phyloP scores from a whole-genome alignment of 371 early-diverging fungal species.

The Smittium mucronatum region DNA sequence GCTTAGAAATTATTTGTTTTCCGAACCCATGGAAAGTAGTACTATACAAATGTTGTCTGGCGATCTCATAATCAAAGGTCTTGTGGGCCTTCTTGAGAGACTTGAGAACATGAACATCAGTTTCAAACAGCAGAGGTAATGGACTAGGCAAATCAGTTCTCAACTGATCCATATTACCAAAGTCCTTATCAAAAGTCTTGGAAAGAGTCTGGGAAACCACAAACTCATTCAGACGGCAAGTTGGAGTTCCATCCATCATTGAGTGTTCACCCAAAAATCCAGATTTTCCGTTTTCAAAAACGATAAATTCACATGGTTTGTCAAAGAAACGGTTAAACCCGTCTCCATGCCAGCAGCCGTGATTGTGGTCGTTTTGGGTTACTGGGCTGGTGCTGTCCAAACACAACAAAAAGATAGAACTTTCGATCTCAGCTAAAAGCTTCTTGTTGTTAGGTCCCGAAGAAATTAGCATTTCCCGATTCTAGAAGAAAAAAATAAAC shows the following conservation, averaged over 20 bases:
- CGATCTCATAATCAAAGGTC: conserved; percentile 55
- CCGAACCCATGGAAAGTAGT: conserved; percentile 74
- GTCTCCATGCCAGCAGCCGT: conserved; percentile 84
- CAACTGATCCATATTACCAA: conserved; percentile 28
- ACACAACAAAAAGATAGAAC: conserved; percentile 70
- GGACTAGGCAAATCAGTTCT: conserved; percentile 48
- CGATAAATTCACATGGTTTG: conserved; percentile 83
- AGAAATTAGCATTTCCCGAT: conserved; percentile 47
- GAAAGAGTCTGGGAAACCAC: conserved; percentile 35
- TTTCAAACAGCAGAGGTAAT: conserved; percentile 48
- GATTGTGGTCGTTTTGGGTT: conserved; percentile 65
- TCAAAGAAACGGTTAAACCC: conserved; percentile 90
- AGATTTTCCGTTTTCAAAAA: conserved; percentile 90
- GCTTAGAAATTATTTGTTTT: conserved; percentile 74
- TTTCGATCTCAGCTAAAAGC: conserved; percentile 67
- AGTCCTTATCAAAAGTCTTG: conserved; percentile 34
- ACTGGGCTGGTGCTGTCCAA: conserved; percentile 72
- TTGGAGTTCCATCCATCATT: conserved; percentile 92
- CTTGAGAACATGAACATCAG: conserved; percentile 37
- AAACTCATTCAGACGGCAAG: conserved; percentile 54
- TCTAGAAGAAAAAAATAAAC: conserved; percentile 10
- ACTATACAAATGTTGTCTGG: conserved; percentile 65
- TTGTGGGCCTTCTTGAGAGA: conserved; percentile 48
- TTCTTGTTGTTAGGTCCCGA: conserved; percentile 52
- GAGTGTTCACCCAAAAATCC: conserved; percentile 94